Percentiles rank a stretch among this genome's conserved stretches.
Conservation (phyloP, 2,329 filamentous ascomycete genomes). For the Tolypocladium guangdongense region DNA sequence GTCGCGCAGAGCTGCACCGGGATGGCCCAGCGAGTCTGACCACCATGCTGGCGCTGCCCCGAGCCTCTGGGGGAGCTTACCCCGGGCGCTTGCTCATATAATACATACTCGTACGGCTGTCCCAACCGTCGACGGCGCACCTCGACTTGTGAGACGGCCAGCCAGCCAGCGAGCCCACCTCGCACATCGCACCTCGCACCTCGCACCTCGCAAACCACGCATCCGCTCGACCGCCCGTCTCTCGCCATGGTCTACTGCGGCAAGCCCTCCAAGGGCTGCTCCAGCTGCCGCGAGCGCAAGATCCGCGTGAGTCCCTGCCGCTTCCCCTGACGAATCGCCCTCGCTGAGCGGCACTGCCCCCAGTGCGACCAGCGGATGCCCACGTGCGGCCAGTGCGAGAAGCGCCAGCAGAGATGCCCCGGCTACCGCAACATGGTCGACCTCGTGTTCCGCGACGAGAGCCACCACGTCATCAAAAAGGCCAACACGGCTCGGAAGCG, state of each 20-base stretch:
- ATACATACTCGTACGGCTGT: no score
- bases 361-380: slow-evolving; percentile 43
- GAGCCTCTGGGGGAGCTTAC: not conserved
- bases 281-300: slow-evolving; percentile 43
- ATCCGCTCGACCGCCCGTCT: not conserved
- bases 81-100: not conserved
- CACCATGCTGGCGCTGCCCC: not conserved
- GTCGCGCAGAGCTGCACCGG: not conserved
- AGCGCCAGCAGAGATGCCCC: slow-evolving; percentile 39
- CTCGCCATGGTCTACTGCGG: slow-evolving; percentile 44
- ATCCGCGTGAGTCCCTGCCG: slow-evolving; percentile 35
- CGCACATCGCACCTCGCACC: not conserved
- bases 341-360: not conserved
- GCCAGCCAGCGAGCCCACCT: no score
- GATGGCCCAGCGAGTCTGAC: no score
- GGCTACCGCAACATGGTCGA: slow-evolving; percentile 45
- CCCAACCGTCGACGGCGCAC: not conserved
- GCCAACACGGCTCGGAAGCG: slow-evolving; percentile 24
- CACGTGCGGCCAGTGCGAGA: slow-evolving; percentile 43
- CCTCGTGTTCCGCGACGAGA: slow-evolving; percentile 48
- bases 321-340: slow-evolving; percentile 2
- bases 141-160: not conserved
- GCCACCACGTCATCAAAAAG: slow-evolving; percentile 42
- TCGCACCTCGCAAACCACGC: not conserved
- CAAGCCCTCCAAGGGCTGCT: slow-evolving; percentile 46